These are phyloP conservation scores for Mycena rebaudengoi DNA, from an alignment of 768 basidiomycete genomes.

Conservation along the genomic window DNA sequence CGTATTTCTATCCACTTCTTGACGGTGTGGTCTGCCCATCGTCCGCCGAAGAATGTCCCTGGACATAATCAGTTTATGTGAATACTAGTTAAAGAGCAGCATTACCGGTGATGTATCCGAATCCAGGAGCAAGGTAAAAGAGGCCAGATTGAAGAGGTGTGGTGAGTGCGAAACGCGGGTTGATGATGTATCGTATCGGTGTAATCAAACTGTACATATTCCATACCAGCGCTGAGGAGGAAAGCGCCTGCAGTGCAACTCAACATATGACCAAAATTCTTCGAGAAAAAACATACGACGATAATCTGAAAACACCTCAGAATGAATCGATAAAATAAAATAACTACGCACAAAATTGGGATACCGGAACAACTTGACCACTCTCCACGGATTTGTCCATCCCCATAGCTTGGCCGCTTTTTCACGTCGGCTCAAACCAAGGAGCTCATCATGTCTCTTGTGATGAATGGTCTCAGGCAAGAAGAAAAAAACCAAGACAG, in stretches of 20 bases:
- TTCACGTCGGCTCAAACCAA: slow-evolving; percentile 8
- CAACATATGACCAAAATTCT: neutral
- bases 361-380: slow-evolving; percentile 23
- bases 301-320: slow-evolving; percentile 2
- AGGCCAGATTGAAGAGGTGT: slow-evolving; percentile 27
- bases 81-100: neutral
- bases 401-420: slow-evolving; percentile 11
- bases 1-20: slow-evolving; percentile 27
- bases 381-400: slow-evolving; percentile 21
- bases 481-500: slow-evolving; percentile 22
- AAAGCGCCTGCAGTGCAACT: neutral
- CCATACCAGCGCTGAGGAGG: slow-evolving; percentile 22
- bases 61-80: neutral
- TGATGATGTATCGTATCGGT: slow-evolving; percentile 28
- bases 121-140: slow-evolving; percentile 26
- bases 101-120: slow-evolving; percentile 14
- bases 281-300: neutral
- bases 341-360: slow-evolving; percentile 23
- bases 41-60: slow-evolving; percentile 24
- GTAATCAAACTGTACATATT: slow-evolving; percentile 26
- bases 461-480: slow-evolving; percentile 27
- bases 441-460: slow-evolving; percentile 21
- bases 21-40: slow-evolving; percentile 26
- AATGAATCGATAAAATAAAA: neutral
- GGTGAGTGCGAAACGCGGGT: slow-evolving; percentile 23